These are phyloP conservation scores for Podospora sp. DNA, from an alignment of 495 filamentous ascomycete genomes.

Conservation along the genomic window DNA sequence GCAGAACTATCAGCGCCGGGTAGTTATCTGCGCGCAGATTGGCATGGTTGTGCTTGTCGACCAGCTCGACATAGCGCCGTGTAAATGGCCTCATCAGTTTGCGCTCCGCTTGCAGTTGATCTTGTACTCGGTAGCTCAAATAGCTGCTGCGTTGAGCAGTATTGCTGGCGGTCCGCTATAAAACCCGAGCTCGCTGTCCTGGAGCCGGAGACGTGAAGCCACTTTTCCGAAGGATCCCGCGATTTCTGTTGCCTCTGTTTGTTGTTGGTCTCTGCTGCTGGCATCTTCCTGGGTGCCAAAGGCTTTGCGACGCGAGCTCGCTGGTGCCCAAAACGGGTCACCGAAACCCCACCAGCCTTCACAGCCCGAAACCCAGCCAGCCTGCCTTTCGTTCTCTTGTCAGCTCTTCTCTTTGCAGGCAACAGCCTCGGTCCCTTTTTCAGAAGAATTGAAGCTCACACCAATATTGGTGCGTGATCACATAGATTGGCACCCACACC, in stretches of 20 bases:
- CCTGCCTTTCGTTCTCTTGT: neutral
- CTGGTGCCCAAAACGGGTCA: slow-evolving; percentile 24
- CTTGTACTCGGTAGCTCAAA: slow-evolving; percentile 11
- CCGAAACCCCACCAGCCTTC: slow-evolving; percentile 18
- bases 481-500: slow-evolving; percentile 23
- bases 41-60: slow-evolving; percentile 5
- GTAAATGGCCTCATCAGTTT: neutral
- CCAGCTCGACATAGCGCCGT: slow-evolving; percentile 9
- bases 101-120: slow-evolving; percentile 4
- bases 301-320: neutral
- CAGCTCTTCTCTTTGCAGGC: neutral
- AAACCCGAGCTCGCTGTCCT: slow-evolving; percentile 2
- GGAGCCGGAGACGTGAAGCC: neutral
- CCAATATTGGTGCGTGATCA: neutral
- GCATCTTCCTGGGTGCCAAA: too few relatives aligned
- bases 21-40: slow-evolving; percentile 9
- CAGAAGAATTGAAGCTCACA: neutral
- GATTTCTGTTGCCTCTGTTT: neutral
- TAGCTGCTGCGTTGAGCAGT: neutral
- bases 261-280: neutral
- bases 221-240: slow-evolving; percentile 18
- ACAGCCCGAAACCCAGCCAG: neutral
- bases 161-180: slow-evolving; percentile 4
- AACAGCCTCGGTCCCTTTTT: slow-evolving; percentile 17
- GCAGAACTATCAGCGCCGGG: slow-evolving; percentile 7